Base-by-base conservation (phyloP, 2,329 filamentous ascomycete species). In the Colletotrichum chlorophyti region DNA sequence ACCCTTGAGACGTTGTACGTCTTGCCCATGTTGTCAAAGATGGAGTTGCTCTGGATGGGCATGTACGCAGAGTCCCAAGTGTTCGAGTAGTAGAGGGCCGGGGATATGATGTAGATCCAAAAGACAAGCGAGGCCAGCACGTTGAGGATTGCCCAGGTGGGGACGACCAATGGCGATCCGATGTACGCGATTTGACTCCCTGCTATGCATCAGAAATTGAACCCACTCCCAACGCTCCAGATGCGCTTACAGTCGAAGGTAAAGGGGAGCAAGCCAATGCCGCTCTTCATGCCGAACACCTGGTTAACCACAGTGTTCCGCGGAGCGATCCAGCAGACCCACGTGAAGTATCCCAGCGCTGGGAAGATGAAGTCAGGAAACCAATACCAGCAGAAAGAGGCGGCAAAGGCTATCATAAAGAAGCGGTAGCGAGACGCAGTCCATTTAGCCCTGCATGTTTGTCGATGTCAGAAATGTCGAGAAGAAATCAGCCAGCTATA, bases 321-420 rank as follows among this genome's bases (percentile, higher is more conserved):
- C 4, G 85, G 85, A 12, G 81, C 82, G 59, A 87, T 82, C 76
- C 76, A 89, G 45, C 84, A 86, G 23, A 84, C 72, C 71, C 83
- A 87, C 29, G 83, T 84, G 58, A 79, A 77, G 61, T 78, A 79
- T 31, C 73, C 74, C 12, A 81, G 63, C 0, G 74, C 76, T 0
- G 72, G 76, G 49, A 79, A 80, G 27, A 81, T 75, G 51, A 79
- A 67, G 8, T 77, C 79, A 2, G 79, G 80, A 43, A 83, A 76
- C 73, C 77, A 83, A 57, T 82, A 83, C 78, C 78, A 79, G 3
- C 72, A 63, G 34, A 79, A 79, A 0, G 74, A 70, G 4, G 65
- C 68, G 9, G 61, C 31, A 7, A 74, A 72, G 31, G 72, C 65
- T 45, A 73, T 66, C 27, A 70, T 62, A 58, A 72, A 72, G 49